Percentiles rank a stretch among this genome's conserved stretches.
phyloP scores from a whole-genome alignment of 2,329 filamentous ascomycete genomes.

The Colletotrichum lini region DNA sequence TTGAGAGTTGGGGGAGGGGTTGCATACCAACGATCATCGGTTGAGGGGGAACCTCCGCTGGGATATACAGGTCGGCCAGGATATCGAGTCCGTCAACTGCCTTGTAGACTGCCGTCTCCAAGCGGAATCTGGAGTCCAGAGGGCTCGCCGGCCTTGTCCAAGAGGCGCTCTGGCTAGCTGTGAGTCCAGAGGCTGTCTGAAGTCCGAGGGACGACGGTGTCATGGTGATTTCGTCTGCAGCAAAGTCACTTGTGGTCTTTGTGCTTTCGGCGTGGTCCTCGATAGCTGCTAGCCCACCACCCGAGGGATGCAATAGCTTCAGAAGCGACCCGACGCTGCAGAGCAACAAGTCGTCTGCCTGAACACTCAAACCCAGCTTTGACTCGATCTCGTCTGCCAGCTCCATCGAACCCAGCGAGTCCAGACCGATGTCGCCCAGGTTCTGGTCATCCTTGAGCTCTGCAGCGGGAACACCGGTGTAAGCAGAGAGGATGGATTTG shows the following conservation, averaged over 20 bases:
- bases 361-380: slow-evolving; percentile 38
- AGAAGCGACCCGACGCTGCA: neutral
- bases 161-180: neutral
- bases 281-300: neutral
- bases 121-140: neutral
- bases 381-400: slow-evolving; percentile 42
- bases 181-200: neutral
- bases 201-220: neutral
- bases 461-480: slow-evolving; percentile 41
- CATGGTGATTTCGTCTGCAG: no score
- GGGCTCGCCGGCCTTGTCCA: neutral
- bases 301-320: neutral
- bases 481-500: slow-evolving; percentile 36
- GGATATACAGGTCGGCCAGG: slow-evolving; percentile 41
- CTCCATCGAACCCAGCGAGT: slow-evolving; percentile 44
- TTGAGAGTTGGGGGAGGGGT: neutral
- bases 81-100: slow-evolving; percentile 40
- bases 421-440: slow-evolving; percentile 42
- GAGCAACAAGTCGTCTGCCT: slow-evolving; percentile 35
- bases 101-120: slow-evolving; percentile 42
- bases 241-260: no score
- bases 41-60: slow-evolving; percentile 21
- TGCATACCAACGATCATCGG: neutral
- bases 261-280: neutral
- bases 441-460: slow-evolving; percentile 41